These are phyloP conservation scores for Globisporangium yorkense DNA, from an alignment of 352 stramenopile species.

Conservation along the genomic window DNA sequence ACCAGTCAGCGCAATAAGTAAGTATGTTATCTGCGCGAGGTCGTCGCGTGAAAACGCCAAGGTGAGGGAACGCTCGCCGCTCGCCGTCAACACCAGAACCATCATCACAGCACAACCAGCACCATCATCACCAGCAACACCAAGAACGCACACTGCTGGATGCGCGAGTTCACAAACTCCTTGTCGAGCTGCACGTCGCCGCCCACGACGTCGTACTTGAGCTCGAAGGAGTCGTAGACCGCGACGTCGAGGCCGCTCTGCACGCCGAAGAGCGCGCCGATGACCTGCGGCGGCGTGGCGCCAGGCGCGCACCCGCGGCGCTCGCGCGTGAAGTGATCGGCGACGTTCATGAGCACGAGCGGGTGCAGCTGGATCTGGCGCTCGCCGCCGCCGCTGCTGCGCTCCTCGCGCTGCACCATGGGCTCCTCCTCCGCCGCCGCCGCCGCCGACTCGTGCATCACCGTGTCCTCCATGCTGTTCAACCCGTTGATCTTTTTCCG, in stretches of 20 bases:
- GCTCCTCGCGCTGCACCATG: constrained; percentile 42
- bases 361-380: constrained; percentile 75
- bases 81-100: not conserved
- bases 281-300: constrained; percentile 52
- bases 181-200: constrained; percentile 73
- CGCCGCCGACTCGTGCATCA: constrained; percentile 37
- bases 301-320: constrained; percentile 49
- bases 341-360: constrained; percentile 92
- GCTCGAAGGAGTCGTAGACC: constrained; percentile 87
- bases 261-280: constrained; percentile 91
- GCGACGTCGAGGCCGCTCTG: constrained; percentile 78
- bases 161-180: constrained; percentile 72
- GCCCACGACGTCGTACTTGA: constrained; percentile 60
- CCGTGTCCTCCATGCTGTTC: constrained; percentile 40
- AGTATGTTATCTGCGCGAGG: no score
- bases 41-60: not conserved
- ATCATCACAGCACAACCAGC: no score
- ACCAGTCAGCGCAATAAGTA: not conserved
- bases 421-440: constrained; percentile 18
- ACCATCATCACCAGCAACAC: not conserved
- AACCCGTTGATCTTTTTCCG: not conserved
- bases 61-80: not conserved
- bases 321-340: constrained; percentile 92
- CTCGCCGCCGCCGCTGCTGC: constrained; percentile 42
- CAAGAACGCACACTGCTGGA: constrained; percentile 63